These are phyloP conservation scores for Ceraceosorus bombacis DNA, from an alignment of 1,284 basidiomycete species.

Conservation along the genomic window DNA sequence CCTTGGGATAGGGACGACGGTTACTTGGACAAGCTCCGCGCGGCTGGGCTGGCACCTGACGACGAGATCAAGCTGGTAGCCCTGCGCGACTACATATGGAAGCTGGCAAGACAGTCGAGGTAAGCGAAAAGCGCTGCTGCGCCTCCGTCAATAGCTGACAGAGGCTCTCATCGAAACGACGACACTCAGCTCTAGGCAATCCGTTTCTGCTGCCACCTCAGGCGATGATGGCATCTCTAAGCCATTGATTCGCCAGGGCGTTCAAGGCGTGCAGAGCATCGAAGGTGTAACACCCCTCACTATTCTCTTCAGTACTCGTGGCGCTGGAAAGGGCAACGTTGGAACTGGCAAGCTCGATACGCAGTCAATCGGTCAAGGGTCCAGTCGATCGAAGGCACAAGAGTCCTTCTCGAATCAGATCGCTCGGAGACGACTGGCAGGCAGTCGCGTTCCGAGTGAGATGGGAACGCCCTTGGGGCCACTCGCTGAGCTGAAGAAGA, in stretches of 20 bases:
- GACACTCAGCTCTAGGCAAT: background rate
- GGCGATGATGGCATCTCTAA: conserved; percentile 1
- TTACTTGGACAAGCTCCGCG: conserved; percentile 65
- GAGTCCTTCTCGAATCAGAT: conserved; percentile 29
- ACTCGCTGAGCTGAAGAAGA: conserved; percentile 23
- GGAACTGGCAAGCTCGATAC: background rate
- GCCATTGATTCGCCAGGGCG: conserved; percentile 49
- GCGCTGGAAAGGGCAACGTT: background rate
- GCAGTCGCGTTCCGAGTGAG: conserved; percentile 27
- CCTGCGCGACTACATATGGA: conserved; percentile 72
- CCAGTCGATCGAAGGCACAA: conserved; percentile 28
- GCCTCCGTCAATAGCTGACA: background rate
- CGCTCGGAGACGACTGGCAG: conserved; percentile 26
- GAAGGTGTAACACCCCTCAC: conserved; percentile 80
- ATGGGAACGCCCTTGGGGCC: conserved; percentile 17
- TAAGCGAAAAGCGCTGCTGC: background rate
- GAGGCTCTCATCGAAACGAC: conserved; percentile 2
- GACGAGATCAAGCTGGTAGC: conserved; percentile 76
- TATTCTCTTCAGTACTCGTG: conserved; percentile 66
- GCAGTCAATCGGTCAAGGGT: conserved; percentile 10
- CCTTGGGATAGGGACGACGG: conserved; percentile 55
- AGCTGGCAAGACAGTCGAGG: conserved; percentile 35
- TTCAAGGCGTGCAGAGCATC: conserved; percentile 62
- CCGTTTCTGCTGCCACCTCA: background rate
- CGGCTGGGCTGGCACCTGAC: conserved; percentile 68